phyloP scores from a whole-genome alignment of 2,329 filamentous ascomycete species.

The Furcasterigmium furcatum region DNA sequence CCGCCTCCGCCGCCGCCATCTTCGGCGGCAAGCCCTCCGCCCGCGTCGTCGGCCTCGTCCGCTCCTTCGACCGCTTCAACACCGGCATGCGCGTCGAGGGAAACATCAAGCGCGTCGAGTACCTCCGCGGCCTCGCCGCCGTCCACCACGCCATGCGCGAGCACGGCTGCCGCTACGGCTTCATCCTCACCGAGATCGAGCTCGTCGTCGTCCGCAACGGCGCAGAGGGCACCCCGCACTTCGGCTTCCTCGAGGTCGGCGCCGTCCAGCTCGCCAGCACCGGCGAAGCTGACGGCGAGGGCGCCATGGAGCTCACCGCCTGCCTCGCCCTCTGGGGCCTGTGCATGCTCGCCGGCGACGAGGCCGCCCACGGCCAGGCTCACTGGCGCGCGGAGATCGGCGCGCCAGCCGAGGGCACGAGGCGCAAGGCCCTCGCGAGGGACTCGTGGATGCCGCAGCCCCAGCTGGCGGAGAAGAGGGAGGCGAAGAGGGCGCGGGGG shows the following conservation, averaged over 20 bases:
- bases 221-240: conserved; percentile 68
- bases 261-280: conserved; percentile 53
- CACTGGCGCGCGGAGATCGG: conserved; percentile 71
- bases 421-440: conserved; percentile 65
- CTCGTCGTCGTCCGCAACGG: conserved; percentile 86
- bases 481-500: conserved; percentile 69
- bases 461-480: conserved; percentile 71
- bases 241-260: conserved; percentile 81
- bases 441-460: conserved; percentile 75
- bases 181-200: conserved; percentile 95
- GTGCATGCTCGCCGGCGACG: conserved; percentile 66
- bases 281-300: conserved; percentile 20
- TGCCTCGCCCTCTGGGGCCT: conserved; percentile 75
- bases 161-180: conserved; percentile 89
- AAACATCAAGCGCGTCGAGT: conserved; percentile 79
- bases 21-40: conserved; percentile 44
- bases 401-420: conserved; percentile 68
- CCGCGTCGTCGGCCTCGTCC: conserved; percentile 80
- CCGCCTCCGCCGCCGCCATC: conserved; percentile 50
- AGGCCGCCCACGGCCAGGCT: conserved; percentile 55
- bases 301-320: conserved; percentile 56
- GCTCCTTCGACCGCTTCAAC: conserved; percentile 92
- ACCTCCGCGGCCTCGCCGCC: conserved; percentile 81
- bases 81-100: conserved; percentile 86
- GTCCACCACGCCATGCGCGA: conserved; percentile 91